Base-by-base conservation (phyloP, 257 asterid species). In the Euphrasia confusa region DNA sequence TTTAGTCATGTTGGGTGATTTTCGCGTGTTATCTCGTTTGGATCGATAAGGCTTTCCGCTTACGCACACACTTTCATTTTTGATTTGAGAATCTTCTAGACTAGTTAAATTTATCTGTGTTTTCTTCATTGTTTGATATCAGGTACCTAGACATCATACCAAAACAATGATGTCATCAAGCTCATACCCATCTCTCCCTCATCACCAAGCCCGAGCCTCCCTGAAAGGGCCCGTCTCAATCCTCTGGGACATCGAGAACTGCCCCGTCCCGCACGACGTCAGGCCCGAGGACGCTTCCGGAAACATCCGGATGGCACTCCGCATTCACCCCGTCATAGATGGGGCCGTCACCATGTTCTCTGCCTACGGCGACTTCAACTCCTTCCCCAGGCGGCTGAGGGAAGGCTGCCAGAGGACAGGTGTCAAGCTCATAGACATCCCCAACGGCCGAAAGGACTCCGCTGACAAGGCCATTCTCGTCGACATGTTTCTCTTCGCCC, bases 381-480 rank as follows among this genome's bases (percentile, higher is more conserved):
- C 87, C 21, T 87, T 93, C 50, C 94, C 99, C 0, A 80, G 95
- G 64, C 74, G 95, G 27, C 53, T 93, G 13, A 72, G 99, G 54
- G 99, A 87, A 77, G 96, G 97, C 27, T 93, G 92, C 77, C 99
- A 90, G 63, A 84, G 96, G 59, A 93, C 99, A 2, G 97, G 99
- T 37, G 94, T 93, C 26, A 87, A 81, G 71, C 96, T 93, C 55
- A 32, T 85, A 49, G 99, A 93, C 54, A 90, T 93, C 42, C 99
- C 97, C 0, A 93, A 85, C 17, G 95, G 95, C n/a, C 76, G 97
- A 40, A 93, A 93, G 60, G 99, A 89, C 55, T 96, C 97, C 54
- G 96, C 97, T 21, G 99, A 93, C 68, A 89, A 90, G 72, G 97
- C 96, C 10, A 89, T 93, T 64, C 74, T 93, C 70, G 88, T 90